Evolutionary conservation across 2,329 filamentous ascomycete genomes (phyloP).

Genomic region (Claviceps capensis): DNA sequence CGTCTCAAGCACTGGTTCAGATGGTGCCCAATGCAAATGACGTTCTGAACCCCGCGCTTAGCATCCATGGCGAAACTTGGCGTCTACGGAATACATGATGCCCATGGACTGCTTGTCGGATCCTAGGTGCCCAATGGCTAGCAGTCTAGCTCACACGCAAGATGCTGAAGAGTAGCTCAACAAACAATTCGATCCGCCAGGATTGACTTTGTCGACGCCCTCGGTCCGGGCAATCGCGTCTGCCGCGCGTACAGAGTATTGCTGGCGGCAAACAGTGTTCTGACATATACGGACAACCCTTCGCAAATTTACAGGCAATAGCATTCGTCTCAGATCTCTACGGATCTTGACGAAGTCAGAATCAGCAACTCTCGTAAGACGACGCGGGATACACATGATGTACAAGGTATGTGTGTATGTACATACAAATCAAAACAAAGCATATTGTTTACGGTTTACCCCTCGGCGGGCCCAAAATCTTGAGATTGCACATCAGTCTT

Average conservation of each 20-base stretch:
- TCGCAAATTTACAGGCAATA: too few relatives aligned
- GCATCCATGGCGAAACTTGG: neutral
- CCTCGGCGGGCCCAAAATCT: neutral
- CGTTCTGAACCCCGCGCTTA: neutral
- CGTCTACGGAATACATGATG: neutral
- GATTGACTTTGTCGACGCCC: neutral
- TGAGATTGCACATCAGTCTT: slow-evolving; percentile 1
- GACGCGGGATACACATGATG: too few relatives aligned
- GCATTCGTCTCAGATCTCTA: too few relatives aligned
- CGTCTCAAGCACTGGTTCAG: neutral
- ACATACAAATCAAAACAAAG: neutral
- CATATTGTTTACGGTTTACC: neutral
- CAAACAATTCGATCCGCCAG: neutral
- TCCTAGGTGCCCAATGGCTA: too few relatives aligned
- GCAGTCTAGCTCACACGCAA: too few relatives aligned
- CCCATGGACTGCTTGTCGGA: too few relatives aligned
- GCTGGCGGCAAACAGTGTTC: too few relatives aligned
- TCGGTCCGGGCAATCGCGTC: neutral
- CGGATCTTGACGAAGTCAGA: too few relatives aligned
- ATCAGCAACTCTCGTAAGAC: too few relatives aligned
- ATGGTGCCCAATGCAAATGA: neutral
- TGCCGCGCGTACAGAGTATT: too few relatives aligned
- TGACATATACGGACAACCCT: too few relatives aligned
- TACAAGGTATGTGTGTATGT: too few relatives aligned
- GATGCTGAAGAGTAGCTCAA: neutral